These are phyloP conservation scores for Endocarpon pusillum DNA, from an alignment of 495 filamentous ascomycete species.

Conservation along the genomic window DNA sequence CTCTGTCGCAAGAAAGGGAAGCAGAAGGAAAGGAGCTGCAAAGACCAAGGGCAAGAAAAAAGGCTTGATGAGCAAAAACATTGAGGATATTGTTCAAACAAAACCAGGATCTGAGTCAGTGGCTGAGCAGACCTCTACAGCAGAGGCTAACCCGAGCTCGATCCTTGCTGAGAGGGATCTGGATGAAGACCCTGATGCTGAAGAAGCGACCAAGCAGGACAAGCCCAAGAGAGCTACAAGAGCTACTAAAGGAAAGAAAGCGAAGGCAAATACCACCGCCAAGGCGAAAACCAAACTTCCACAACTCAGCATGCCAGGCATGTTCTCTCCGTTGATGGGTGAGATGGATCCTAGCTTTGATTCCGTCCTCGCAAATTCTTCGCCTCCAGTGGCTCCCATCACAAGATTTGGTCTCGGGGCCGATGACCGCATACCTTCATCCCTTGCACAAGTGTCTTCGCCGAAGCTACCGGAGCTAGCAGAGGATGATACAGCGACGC, in stretches of 20 bases:
- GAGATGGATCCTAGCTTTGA: too few relatives aligned
- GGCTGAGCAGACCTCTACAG: not conserved
- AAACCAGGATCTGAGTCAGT: not conserved
- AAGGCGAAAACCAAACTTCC: not conserved
- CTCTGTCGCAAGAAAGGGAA: slow-evolving; percentile 13
- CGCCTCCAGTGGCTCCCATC: too few relatives aligned
- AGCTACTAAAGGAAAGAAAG: slow-evolving; percentile 1
- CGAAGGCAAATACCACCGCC: slow-evolving; percentile 2
- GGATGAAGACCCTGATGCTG: slow-evolving; percentile 8
- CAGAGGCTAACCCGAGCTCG: not conserved
- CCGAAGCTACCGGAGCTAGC: too few relatives aligned
- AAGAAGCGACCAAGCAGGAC: slow-evolving; percentile 10
- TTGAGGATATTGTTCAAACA: slow-evolving; percentile 15
- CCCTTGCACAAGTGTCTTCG: too few relatives aligned
- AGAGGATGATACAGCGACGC: too few relatives aligned
- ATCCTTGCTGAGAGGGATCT: too few relatives aligned
- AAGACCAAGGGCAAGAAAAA: slow-evolving; percentile 35
- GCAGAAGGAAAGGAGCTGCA: slow-evolving; percentile 24
- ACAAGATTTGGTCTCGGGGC: too few relatives aligned
- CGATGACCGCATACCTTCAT: too few relatives aligned
- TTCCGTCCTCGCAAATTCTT: too few relatives aligned
- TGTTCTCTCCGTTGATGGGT: not conserved
- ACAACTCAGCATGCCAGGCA: not conserved
- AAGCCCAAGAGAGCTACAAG: slow-evolving; percentile 13
- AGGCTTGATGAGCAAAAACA: slow-evolving; percentile 7